Evolutionary conservation across 1,139 yeast species (phyloP).

Genomic region (Blastobotrys apis): DNA sequence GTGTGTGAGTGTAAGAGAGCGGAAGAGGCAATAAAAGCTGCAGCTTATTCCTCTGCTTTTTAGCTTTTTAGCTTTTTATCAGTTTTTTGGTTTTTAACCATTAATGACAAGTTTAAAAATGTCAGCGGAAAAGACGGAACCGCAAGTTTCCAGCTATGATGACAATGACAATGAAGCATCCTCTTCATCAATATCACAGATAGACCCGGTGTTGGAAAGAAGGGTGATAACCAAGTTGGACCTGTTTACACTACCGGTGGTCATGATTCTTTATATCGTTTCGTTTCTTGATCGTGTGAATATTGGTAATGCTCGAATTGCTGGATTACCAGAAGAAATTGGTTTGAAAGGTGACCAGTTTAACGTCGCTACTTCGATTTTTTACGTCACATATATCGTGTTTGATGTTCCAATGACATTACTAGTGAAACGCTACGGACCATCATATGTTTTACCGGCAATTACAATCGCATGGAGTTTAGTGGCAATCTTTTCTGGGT

Average conservation of each 20-base stretch:
- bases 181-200: no score
- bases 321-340: constrained; percentile 51
- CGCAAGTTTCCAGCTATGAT: no score
- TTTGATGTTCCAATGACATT: constrained; percentile 36
- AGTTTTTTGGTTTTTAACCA: no score
- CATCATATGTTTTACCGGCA: constrained; percentile 44
- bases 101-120: no score
- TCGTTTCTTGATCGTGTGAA: constrained; percentile 69
- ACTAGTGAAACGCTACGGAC: constrained; percentile 33
- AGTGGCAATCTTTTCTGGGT: constrained; percentile 57
- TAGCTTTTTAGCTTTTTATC: no score
- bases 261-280: constrained; percentile 61
- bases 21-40: no score
- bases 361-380: constrained; percentile 26
- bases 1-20: no score
- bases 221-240: constrained; percentile 45
- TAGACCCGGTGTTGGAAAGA: constrained; percentile 1
- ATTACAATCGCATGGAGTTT: constrained; percentile 55
- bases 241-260: constrained; percentile 62
- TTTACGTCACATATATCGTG: constrained; percentile 32
- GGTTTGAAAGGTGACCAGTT: constrained; percentile 43
- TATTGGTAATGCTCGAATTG: constrained; percentile 59
- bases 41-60: no score
- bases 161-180: no score
- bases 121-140: no score